Percentiles rank a stretch among this genome's conserved stretches.
These are phyloP conservation scores for Forsythia viridissima DNA, from an alignment of 257 asterid genomes.

Conservation along the genomic window DNA sequence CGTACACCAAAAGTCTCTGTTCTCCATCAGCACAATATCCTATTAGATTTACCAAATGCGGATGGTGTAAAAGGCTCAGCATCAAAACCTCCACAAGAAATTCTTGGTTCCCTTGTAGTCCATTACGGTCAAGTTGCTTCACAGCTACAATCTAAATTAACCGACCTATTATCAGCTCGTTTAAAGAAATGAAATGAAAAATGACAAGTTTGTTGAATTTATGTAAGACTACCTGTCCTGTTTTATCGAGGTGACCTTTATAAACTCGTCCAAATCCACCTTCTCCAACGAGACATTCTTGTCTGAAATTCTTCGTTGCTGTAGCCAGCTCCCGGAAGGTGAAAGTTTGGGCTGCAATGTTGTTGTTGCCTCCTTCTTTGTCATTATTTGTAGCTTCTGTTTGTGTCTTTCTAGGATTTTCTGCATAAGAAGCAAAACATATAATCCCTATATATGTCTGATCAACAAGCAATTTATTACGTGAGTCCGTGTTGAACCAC, in stretches of 20 bases:
- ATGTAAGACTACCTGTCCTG: slow-evolving; percentile 57
- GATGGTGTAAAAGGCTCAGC: slow-evolving; percentile 81
- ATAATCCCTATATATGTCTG: neutral
- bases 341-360: slow-evolving; percentile 84
- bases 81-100: slow-evolving; percentile 91
- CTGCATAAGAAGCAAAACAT: slow-evolving; percentile 25
- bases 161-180: neutral
- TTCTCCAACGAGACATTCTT: slow-evolving; percentile 79
- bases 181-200: neutral
- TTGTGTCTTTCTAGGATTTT: slow-evolving; percentile 21
- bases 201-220: neutral
- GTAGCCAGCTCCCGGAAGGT: slow-evolving; percentile 84
- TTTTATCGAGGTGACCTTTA: slow-evolving; percentile 64
- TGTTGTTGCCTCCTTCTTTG: slow-evolving; percentile 42
- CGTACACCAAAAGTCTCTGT: slow-evolving; percentile 84
- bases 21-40: slow-evolving; percentile 96
- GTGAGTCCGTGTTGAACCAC: no score
- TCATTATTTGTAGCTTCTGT: slow-evolving; percentile 27
- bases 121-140: slow-evolving; percentile 89
- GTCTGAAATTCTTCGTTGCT: slow-evolving; percentile 88
- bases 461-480: neutral
- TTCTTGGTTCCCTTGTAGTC: slow-evolving; percentile 90
- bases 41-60: slow-evolving; percentile 70
- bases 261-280: slow-evolving; percentile 96
- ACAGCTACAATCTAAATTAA: slow-evolving; percentile 66